Base-by-base conservation (phyloP, 495 filamentous ascomycete genomes). In the Pseudomonodictys pantanalensis region DNA sequence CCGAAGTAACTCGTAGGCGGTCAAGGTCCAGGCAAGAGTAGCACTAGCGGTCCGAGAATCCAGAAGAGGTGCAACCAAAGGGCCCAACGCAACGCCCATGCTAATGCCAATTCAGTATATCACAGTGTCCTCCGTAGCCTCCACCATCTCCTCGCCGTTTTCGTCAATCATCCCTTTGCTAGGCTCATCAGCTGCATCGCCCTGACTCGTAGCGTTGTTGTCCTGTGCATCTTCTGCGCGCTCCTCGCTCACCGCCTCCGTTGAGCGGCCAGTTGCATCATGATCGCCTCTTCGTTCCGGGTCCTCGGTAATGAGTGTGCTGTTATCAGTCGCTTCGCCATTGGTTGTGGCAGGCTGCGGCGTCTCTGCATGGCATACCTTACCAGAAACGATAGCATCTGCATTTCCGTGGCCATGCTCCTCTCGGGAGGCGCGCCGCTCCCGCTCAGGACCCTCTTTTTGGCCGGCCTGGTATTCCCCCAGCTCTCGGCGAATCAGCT, bases 51-150 rank as follows among this genome's bases (percentile, higher is more conserved):
- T 33, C 56, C 56, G 56, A 43, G 3, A 46, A 51, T 33, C 56
- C 47, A 52, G 30, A 35, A 18, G 12, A 30, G 28, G 33, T 39
- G 30, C 38, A 18, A 26, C 43, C 7, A 2, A 1, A n/a, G 28
- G 22, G 15, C 22, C 23, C 3, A 2, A 20, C n/a, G 30, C 11
- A 46, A 25, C 6, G 52, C 15, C 38, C 8, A 26, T n/a, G n/a
- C n/a, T n/a, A n/a, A n/a, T n/a, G 24, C 10, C n/a, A 18, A 22
- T 50, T 65, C 54, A 73, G 58, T 69, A 73, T 28, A 73, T 73
- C n/a, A 73, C 71, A 12, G 72, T 71, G 48, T 75, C 72, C 46
- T 75, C 72, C 41, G 66, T 69, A 23, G 70, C 72, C 46, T 75
- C 72, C n/a, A 72, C 38, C 1, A 75, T 59, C 38, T 71, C 69